Conservation (phyloP, 2,329 filamentous ascomycete species). For the Monilinia vaccinii-corymbosi region DNA sequence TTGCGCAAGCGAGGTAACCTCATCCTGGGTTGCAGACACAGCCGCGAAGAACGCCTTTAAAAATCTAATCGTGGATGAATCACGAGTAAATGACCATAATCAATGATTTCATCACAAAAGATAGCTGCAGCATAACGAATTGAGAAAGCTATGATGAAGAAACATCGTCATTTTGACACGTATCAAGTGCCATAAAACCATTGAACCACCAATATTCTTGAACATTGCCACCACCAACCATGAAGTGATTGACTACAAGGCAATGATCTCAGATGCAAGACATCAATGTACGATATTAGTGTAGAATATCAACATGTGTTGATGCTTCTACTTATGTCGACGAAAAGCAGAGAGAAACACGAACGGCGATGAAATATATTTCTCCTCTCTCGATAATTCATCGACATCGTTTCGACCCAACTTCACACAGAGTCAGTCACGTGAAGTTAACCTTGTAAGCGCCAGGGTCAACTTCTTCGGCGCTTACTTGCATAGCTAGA, state of each 20-base stretch:
- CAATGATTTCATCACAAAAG: neutral
- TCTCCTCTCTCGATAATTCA: neutral
- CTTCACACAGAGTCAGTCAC: neutral
- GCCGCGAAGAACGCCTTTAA: neutral
- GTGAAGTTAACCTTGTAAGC: constrained; percentile 3
- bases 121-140: neutral
- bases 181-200: neutral
- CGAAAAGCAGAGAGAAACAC: neutral
- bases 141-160: neutral
- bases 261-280: neutral
- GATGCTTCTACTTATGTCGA: neutral
- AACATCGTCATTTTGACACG: neutral
- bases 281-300: neutral
- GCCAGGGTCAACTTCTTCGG: constrained; percentile 8
- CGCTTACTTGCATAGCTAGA: constrained; percentile 8
- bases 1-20: neutral
- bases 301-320: neutral
- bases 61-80: constrained; percentile 1
- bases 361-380: neutral
- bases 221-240: neutral
- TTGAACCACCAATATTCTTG: neutral
- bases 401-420: neutral
- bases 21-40: constrained; percentile 8
- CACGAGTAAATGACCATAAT: constrained; percentile 4
- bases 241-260: neutral